A percentile compares a stretch with the other conserved stretches of the same genome.
Evolutionary conservation across 75 land plant species (phyloP).

Genomic region (Pinus albicaulis): DNA sequence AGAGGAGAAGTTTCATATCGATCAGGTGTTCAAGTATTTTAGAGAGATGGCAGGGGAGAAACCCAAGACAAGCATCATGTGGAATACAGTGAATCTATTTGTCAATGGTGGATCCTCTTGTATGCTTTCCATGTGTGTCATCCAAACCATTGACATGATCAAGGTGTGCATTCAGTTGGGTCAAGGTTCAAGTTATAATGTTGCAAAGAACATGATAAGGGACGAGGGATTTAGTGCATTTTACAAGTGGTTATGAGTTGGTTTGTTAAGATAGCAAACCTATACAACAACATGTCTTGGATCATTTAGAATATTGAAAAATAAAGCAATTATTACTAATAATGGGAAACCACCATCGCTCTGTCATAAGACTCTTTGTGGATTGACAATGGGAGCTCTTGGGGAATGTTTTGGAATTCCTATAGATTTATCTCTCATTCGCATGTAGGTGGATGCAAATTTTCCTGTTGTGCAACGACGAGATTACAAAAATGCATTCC

Average conservation of each 20-base stretch:
- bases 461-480: too few species aligned
- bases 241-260: constrained; percentile 46
- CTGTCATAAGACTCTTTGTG: constrained; percentile 31
- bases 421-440: constrained; percentile 21
- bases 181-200: constrained; percentile 25
- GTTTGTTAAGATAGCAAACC: constrained; percentile 27
- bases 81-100: neutral
- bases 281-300: constrained; percentile 15
- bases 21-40: neutral
- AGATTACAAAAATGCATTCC: too few species aligned
- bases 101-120: constrained; percentile 27
- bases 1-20: too few species aligned
- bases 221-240: constrained; percentile 35
- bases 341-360: constrained; percentile 33
- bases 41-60: too few species aligned
- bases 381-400: too few species aligned
- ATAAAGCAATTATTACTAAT: constrained; percentile 29
- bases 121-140: constrained; percentile 35
- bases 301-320: constrained; percentile 34
- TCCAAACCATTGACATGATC: constrained; percentile 37
- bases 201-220: constrained; percentile 25
- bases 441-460: too few species aligned
- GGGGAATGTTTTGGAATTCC: neutral
- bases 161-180: constrained; percentile 40
- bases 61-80: too few species aligned